Percentiles rank a stretch among this genome's conserved stretches.
These are phyloP conservation scores for Corynascus novoguineensis DNA, from an alignment of 495 filamentous ascomycete species.

Conservation along the genomic window DNA sequence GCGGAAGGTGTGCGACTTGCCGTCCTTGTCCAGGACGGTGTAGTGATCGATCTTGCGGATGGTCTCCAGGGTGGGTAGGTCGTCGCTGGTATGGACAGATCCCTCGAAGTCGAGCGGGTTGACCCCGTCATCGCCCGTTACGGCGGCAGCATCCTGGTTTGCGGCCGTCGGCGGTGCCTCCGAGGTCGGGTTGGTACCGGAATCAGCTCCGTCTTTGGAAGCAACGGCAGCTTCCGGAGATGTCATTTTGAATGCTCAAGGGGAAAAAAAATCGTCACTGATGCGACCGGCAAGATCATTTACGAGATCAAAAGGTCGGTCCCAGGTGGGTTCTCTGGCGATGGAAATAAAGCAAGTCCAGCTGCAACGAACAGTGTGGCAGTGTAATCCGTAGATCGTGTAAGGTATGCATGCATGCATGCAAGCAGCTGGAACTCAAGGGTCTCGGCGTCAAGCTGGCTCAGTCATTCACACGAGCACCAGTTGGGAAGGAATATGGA, in stretches of 20 bases:
- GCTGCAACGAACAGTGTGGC: background rate
- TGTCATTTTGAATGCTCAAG: background rate
- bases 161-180: background rate
- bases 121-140: slow-evolving; percentile 10
- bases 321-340: too few species aligned
- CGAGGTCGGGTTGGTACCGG: background rate
- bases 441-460: too few species aligned
- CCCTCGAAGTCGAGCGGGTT: slow-evolving; percentile 42
- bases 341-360: background rate
- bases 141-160: background rate
- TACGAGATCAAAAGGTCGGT: background rate
- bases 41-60: slow-evolving; percentile 51
- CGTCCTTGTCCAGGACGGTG: slow-evolving; percentile 58
- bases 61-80: slow-evolving; percentile 45
- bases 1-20: slow-evolving; percentile 59
- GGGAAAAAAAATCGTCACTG: background rate
- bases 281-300: background rate
- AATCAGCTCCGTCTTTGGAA: background rate
- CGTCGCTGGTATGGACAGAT: slow-evolving; percentile 45
- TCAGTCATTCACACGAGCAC: too few species aligned
- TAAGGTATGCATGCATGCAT: too few species aligned
- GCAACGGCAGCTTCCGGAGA: background rate
- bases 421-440: too few species aligned
- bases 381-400: too few species aligned
- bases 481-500: too few species aligned